Conservation (phyloP, 179 eudicot species). For the Pouteria campechiana region DNA sequence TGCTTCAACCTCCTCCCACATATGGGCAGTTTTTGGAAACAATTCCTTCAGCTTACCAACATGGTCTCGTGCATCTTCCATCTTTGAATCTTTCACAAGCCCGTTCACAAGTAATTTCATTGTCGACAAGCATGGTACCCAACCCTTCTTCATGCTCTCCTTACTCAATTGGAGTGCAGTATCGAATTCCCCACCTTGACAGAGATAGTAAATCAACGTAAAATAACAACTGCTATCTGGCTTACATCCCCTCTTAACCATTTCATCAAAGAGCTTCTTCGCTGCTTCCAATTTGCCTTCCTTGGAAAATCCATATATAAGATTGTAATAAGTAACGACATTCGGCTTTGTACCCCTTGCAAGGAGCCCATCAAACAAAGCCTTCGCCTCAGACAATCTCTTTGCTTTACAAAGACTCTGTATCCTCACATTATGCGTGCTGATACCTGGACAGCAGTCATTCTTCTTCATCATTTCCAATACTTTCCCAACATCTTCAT, state of each 20-base stretch:
- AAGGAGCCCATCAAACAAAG: constrained; percentile 61
- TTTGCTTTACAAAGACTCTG: constrained; percentile 68
- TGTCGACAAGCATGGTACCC: constrained; percentile 61
- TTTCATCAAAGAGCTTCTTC: constrained; percentile 38
- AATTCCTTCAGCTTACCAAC: constrained; percentile 46
- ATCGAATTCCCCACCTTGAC: constrained; percentile 59
- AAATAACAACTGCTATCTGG: constrained; percentile 56
- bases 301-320: constrained; percentile 71
- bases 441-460: constrained; percentile 26
- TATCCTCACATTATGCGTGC: constrained; percentile 54
- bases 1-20: constrained; percentile 66
- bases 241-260: constrained; percentile 30
- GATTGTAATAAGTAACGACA: constrained; percentile 27
- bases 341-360: constrained; percentile 50
- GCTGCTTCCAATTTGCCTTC: constrained; percentile 71
- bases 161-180: constrained; percentile 41
- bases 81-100: constrained; percentile 43
- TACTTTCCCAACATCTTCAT: constrained; percentile 65
- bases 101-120: constrained; percentile 77
- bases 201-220: constrained; percentile 51
- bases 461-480: constrained; percentile 54
- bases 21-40: constrained; percentile 38
- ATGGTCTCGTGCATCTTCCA: constrained; percentile 65
- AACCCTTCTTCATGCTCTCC: constrained; percentile 48
- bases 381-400: constrained; percentile 65